These are phyloP conservation scores for Leucosporidium yakuticum DNA, from an alignment of 768 basidiomycete species.

Conservation along the genomic window DNA sequence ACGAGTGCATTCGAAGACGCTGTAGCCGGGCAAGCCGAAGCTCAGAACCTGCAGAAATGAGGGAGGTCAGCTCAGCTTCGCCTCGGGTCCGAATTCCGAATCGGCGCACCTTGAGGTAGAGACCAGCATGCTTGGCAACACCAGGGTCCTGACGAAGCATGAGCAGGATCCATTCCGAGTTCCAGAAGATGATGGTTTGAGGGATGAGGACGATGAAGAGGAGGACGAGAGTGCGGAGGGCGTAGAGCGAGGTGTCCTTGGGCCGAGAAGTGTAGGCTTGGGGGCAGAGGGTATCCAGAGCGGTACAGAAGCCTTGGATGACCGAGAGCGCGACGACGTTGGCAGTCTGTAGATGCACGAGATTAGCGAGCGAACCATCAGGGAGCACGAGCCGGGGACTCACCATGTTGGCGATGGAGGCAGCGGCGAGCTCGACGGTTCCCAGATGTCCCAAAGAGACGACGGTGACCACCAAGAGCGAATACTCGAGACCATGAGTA, in stretches of 20 bases:
- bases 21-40: conserved; percentile 37
- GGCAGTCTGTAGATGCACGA: conserved; percentile 46
- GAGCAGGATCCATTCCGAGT: conserved; percentile 70
- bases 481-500: conserved; percentile 58
- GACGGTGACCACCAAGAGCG: conserved; percentile 74
- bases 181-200: conserved; percentile 70
- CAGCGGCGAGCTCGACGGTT: conserved; percentile 79
- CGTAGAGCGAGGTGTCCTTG: conserved; percentile 47
- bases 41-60: conserved; percentile 20
- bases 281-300: conserved; percentile 84
- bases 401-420: conserved; percentile 62
- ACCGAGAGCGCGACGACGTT: conserved; percentile 43
- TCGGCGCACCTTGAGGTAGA: conserved; percentile 30
- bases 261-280: conserved; percentile 93
- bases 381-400: no score
- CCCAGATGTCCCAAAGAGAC: conserved; percentile 86
- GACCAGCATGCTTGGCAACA: conserved; percentile 30
- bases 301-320: conserved; percentile 34
- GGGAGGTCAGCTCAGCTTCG: not conserved
- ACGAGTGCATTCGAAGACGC: conserved; percentile 37
- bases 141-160: conserved; percentile 43
- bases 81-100: not conserved
- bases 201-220: conserved; percentile 41
- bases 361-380: no score
- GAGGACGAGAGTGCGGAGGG: conserved; percentile 30